Evolutionary conservation across 2,329 filamentous ascomycete species (phyloP).

Genomic region (Furcasterigmium furcatum): DNA sequence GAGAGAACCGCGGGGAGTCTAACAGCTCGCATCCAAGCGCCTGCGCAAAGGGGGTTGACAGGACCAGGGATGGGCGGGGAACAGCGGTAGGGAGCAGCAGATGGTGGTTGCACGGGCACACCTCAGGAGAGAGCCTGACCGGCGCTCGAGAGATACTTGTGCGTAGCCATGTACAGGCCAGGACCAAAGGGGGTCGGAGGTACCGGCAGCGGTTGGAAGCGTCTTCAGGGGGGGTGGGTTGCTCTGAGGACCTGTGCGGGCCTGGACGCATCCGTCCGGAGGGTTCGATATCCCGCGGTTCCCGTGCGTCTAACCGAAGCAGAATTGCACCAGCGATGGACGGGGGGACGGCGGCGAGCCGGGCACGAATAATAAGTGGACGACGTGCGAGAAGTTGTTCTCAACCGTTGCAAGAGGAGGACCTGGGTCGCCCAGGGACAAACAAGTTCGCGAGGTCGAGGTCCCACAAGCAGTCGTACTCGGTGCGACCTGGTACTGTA

Average conservation of each 20-base stretch:
- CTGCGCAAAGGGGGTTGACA: not conserved
- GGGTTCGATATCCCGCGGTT: no score
- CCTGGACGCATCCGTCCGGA: no score
- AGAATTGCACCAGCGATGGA: not conserved
- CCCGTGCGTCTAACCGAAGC: not conserved
- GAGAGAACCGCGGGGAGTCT: not conserved
- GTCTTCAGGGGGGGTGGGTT: no score
- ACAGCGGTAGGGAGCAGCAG: no score
- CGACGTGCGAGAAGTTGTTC: not conserved
- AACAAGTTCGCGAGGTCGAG: not conserved
- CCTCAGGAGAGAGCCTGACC: no score
- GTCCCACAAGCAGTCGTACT: not conserved
- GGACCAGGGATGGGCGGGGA: not conserved
- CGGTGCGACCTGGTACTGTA: not conserved
- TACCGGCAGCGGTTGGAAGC: no score
- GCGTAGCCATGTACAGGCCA: no score
- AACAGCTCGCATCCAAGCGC: not conserved
- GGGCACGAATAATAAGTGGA: not conserved
- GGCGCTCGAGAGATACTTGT: no score
- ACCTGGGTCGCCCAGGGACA: not conserved
- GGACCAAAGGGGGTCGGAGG: no score
- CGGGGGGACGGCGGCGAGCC: not conserved
- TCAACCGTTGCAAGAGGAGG: not conserved
- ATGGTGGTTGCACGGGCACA: no score
- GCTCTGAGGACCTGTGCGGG: no score